Conservation (phyloP, 495 filamentous ascomycete species). For the Aspergillus saccharolyticus region DNA sequence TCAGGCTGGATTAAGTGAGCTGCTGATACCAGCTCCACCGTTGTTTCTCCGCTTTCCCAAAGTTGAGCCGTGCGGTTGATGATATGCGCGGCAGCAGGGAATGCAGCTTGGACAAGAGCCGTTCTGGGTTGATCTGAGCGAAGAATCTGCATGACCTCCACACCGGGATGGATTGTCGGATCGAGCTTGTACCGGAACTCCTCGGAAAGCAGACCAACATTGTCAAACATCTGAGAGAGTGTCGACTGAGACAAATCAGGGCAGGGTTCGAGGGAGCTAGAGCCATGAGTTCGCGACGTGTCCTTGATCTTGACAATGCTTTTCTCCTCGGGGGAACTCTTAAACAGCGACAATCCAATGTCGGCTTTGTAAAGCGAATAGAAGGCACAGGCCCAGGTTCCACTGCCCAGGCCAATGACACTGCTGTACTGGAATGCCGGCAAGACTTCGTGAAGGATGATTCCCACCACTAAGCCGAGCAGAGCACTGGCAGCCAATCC, state of each 20-base stretch:
- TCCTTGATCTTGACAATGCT: too few species aligned
- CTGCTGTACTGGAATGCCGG: constrained; percentile 12
- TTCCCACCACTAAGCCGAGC: constrained; percentile 6
- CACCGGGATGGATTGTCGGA: constrained; percentile 32
- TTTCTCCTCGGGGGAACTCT: not conserved
- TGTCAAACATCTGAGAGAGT: constrained; percentile 13
- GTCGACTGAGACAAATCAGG: constrained; percentile 13
- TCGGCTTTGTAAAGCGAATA: constrained; percentile 12
- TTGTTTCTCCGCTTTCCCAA: constrained; percentile 10
- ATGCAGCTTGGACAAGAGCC: constrained; percentile 21
- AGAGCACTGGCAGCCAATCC: constrained; percentile 8
- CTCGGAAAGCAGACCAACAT: constrained; percentile 2
- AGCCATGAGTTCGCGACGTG: not conserved
- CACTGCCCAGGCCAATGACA: constrained; percentile 10
- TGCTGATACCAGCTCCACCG: constrained; percentile 14
- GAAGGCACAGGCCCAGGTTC: constrained; percentile 14
- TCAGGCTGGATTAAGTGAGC: constrained; percentile 12
- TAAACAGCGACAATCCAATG: constrained; percentile 9
- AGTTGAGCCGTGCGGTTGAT: constrained; percentile 19
- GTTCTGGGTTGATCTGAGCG: constrained; percentile 25
- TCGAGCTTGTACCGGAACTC: constrained; percentile 12
- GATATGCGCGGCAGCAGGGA: constrained; percentile 36
- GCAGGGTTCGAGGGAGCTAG: constrained; percentile 12
- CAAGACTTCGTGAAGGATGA: constrained; percentile 6
- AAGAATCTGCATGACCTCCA: constrained; percentile 42